phyloP scores from a whole-genome alignment of 2,329 filamentous ascomycete species.

The Apiospora koreana region DNA sequence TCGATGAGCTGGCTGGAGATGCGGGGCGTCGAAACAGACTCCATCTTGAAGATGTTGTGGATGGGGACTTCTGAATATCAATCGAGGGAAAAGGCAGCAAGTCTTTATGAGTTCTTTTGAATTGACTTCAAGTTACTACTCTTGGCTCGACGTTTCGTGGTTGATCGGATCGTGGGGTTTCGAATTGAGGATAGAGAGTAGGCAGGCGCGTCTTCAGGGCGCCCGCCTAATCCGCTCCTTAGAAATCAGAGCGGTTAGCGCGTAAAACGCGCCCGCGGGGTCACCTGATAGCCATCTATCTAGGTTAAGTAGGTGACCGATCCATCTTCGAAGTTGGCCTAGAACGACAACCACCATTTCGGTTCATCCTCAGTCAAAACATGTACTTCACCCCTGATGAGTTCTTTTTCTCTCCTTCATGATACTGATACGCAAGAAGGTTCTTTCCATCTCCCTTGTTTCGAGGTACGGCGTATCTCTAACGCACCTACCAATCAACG shows the following conservation, averaged over 20 bases:
- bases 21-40: conserved; percentile 74
- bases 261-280: conserved; percentile 4
- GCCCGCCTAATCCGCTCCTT: background rate
- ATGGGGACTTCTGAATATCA: background rate
- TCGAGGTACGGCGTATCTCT: background rate
- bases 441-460: background rate
- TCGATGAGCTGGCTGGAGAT: conserved; percentile 80
- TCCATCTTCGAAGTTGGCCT: too few relatives aligned
- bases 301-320: background rate
- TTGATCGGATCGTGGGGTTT: background rate
- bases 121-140: background rate
- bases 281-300: background rate
- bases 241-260: background rate
- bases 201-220: conserved; percentile 2
- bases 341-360: background rate
- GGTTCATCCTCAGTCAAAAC: background rate
- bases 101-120: background rate
- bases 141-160: background rate
- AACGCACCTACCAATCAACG: too few relatives aligned
- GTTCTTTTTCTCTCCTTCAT: too few relatives aligned
- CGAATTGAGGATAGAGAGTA: background rate
- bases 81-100: background rate
- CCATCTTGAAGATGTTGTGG: conserved; percentile 51
- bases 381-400: background rate
- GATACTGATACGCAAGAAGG: background rate